Percentiles rank a stretch among this genome's conserved stretches.
These are phyloP conservation scores for Picea abies DNA, from an alignment of 83 land plant genomes.

Conservation along the genomic window DNA sequence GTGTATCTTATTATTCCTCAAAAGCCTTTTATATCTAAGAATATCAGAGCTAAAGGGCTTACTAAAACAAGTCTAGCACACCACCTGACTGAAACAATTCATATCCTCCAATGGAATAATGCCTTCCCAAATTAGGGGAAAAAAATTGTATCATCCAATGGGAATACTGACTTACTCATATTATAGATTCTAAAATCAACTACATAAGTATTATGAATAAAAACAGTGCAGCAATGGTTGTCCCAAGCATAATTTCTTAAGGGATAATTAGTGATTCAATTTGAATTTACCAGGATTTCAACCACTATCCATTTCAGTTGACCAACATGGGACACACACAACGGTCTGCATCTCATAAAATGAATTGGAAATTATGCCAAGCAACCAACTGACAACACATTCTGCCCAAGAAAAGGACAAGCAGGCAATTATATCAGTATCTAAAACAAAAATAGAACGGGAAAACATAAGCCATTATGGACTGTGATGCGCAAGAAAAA, in stretches of 20 bases:
- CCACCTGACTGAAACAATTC: too few species aligned
- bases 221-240: background rate
- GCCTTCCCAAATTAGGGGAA: background rate
- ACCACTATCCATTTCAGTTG: background rate
- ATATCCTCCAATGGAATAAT: too few species aligned
- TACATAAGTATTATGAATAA: background rate
- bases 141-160: background rate
- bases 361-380: too few species aligned
- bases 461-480: too few species aligned
- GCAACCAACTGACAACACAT: too few species aligned
- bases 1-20: background rate
- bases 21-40: background rate
- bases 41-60: background rate
- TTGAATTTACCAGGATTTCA: background rate
- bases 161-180: background rate
- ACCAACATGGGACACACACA: background rate
- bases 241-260: too few species aligned
- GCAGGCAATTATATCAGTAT: too few species aligned
- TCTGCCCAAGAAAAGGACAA: too few species aligned
- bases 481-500: too few species aligned
- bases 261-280: background rate
- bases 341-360: too few species aligned
- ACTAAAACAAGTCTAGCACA: too few species aligned
- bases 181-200: background rate
- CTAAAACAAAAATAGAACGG: too few species aligned